These are phyloP conservation scores for Vigna trinervia DNA, from an alignment of 306 rosid species.

Conservation along the genomic window DNA sequence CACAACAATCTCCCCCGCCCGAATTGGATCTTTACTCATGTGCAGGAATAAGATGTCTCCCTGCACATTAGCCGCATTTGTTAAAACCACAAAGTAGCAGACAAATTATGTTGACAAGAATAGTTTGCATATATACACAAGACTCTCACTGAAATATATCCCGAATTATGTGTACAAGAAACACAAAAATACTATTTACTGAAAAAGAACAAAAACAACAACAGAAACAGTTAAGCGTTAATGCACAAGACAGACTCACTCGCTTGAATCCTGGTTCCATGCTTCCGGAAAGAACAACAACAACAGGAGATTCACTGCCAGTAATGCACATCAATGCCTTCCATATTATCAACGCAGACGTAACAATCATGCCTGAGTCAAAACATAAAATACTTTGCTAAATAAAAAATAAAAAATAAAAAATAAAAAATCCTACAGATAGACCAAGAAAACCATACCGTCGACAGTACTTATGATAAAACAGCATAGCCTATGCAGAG, in stretches of 20 bases:
- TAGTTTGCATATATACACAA: slow-evolving; percentile 18
- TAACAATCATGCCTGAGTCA: slow-evolving; percentile 68
- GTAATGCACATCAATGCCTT: slow-evolving; percentile 70
- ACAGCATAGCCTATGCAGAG: not conserved
- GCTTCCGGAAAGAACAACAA: slow-evolving; percentile 82
- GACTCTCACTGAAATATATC: not conserved
- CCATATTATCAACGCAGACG: slow-evolving; percentile 77
- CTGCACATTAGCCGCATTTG: slow-evolving; percentile 46
- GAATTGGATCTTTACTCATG: slow-evolving; percentile 92
- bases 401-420: not conserved
- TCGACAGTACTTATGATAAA: slow-evolving; percentile 7
- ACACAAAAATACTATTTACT: not conserved
- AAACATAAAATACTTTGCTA: not conserved
- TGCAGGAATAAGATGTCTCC: slow-evolving; percentile 94
- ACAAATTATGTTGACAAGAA: slow-evolving; percentile 13
- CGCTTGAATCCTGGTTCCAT: slow-evolving; percentile 93
- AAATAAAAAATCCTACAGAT: not conserved
- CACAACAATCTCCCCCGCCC: slow-evolving; percentile 97
- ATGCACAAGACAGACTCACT: slow-evolving; percentile 61
- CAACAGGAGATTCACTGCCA: slow-evolving; percentile 83
- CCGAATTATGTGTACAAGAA: slow-evolving; percentile 17
- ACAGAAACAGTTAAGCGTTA: slow-evolving; percentile 36
- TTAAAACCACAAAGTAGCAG: slow-evolving; percentile 17
- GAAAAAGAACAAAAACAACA: not conserved
- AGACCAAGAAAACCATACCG: slow-evolving; percentile 20